Evolutionary conservation across 768 basidiomycete species (phyloP), one percentile per base, ranked within the genome.

Genomic region (Boletus pseudopeckii): DNA sequence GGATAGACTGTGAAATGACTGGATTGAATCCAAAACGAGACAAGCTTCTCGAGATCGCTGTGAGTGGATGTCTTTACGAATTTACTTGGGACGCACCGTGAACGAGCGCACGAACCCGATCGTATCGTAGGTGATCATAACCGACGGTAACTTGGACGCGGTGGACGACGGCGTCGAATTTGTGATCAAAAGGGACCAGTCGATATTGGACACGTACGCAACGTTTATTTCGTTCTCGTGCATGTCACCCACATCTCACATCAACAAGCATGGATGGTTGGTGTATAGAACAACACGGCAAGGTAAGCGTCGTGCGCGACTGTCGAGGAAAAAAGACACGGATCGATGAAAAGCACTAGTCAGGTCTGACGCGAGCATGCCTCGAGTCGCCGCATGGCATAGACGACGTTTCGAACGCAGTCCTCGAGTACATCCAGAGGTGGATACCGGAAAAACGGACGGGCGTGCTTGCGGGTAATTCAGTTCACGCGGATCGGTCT

Each of bases 1-100:
- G 90, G 91, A 78, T 92, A 47, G 90, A 93, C 68, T 90, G 89
- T 61, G 90, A 93, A 72, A 93, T 92, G 81, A 92, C 90, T 3
- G 90, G 90, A 5, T 76, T 93, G 37, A 71, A 87, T 63, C 78
- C 24, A 0, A 48, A 37, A 14, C 47, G 24, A 26, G 47, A 48
- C 47, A 48, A 37, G 13, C 47, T 48, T 28, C 66, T 93, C 3
- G 93, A 96, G 70, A 88, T 95, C 64, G 88, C 87, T 11, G 88
- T 65, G 42, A 45, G 65, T 53, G 1, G 17, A 45, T 20, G 17
- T n/a, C 33, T 43, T 22, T 10, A 22, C 18, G 1, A 2, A 17
- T 20, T 15, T 11, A 6, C 18, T 32, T 32, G 5, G 9, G 6
- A 26, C 18, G 26, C 22, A 4, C 6, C 1, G 14, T 26, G 15